These are phyloP conservation scores for Coemansia sp. DNA, from an alignment of 192 early-diverging fungal genomes.

Conservation along the genomic window DNA sequence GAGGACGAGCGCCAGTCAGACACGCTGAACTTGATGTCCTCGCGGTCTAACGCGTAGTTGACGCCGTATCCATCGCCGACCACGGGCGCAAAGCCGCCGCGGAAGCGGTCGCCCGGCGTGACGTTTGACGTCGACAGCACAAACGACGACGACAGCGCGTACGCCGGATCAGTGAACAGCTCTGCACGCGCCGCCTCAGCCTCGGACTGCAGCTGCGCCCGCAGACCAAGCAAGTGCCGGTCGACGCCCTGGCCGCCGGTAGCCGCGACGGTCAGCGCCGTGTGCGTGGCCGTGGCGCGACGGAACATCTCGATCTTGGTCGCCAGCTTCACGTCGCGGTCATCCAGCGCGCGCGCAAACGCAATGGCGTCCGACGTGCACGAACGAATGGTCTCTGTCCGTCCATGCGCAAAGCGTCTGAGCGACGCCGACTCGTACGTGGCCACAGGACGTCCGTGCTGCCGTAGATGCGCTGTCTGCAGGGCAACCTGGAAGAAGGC, in stretches of 20 bases:
- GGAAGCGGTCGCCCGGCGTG: constrained; percentile 65
- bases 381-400: constrained; percentile 90
- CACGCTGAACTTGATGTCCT: constrained; percentile 71
- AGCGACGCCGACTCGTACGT: constrained; percentile 79
- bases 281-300: constrained; percentile 66
- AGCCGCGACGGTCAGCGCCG: constrained; percentile 73
- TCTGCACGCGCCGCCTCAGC: constrained; percentile 61
- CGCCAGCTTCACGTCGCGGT: constrained; percentile 52
- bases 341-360: constrained; percentile 73
- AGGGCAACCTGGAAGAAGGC: constrained; percentile 88
- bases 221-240: constrained; percentile 85
- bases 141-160: constrained; percentile 73
- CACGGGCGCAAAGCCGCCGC: constrained; percentile 84
- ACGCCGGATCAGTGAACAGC: constrained; percentile 83
- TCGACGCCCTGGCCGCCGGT: constrained; percentile 81
- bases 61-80: constrained; percentile 83
- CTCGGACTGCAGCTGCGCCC: constrained; percentile 60
- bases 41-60: constrained; percentile 71
- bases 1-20: constrained; percentile 53
- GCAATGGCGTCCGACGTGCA: constrained; percentile 72
- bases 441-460: constrained; percentile 64
- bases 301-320: constrained; percentile 58
- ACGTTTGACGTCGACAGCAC: constrained; percentile 78
- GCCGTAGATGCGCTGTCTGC: constrained; percentile 78
- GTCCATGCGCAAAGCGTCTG: constrained; percentile 71